Evolutionary conservation across 1,139 yeast genomes (phyloP), one percentile per base, ranked within the genome.

Genomic region (Yamadazyma dendronema): DNA sequence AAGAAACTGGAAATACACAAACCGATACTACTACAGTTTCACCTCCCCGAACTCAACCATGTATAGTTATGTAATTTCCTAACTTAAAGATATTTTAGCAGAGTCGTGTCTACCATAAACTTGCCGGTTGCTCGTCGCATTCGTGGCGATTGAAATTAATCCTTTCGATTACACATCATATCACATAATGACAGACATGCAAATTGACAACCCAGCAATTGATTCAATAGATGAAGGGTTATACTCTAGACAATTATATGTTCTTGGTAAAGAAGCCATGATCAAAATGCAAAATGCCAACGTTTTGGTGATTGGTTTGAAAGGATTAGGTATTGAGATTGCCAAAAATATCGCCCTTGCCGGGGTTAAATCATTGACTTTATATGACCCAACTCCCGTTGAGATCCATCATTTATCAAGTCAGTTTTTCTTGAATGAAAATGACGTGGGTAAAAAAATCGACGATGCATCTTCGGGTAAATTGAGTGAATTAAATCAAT

Each of bases 331-430:
- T 50, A 77, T 87, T 33, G 99, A 92, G 62, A 89, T 92, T 43
- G 97, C 98, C 28, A 94, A 92, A 65, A 92, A 92, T 62, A 88
- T 92, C 39, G 95, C 96, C 0, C 74, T 92, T 38, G 98, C 98
- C 3, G 99, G 99, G 50, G 98, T 92, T 52, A 94, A 92, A 66
- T 84, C 95, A 13, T 70, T 92, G 52, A 74, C 94, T n/a, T 64
- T 92, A 31, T 86, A 83, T 57, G 99, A 92, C 57, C 96, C 96
- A 13, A 71, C 67, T 12, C 77, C 80, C 0, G 84, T 85, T 14
- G 62, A 71, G 42, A 51, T 88, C 35, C 72, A 67, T 37, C 98
- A 92, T 58, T 72, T 94, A 44, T 85, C 96, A 1, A 72, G 96
- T 10, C 98, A 92, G 60, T 92, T 89, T 69, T 92, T 90, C 62